phyloP scores from a whole-genome alignment of 2,329 filamentous ascomycete genomes.

The Botrytis sinoallii region DNA sequence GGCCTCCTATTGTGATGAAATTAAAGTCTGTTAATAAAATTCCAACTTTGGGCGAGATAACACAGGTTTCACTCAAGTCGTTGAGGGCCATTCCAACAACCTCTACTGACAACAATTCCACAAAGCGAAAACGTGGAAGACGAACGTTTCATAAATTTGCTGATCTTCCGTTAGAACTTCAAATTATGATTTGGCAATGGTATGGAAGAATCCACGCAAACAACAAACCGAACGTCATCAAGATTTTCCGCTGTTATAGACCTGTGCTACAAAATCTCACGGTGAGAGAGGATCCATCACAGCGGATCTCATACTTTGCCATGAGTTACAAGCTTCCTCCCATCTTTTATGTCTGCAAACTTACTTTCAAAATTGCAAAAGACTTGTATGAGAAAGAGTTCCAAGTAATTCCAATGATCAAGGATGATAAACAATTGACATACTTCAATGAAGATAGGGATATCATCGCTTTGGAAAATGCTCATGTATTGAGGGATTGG shows the following conservation, averaged over 20 bases:
- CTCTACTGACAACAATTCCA: neutral
- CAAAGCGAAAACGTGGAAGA: neutral
- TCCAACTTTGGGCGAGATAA: neutral
- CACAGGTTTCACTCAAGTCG: neutral
- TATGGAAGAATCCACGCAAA: neutral
- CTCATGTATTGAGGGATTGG: neutral
- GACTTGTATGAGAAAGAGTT: neutral
- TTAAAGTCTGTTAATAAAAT: too few species aligned
- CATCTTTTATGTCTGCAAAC: neutral
- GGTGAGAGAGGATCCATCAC: too few species aligned
- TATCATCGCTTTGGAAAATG: neutral
- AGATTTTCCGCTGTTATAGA: neutral
- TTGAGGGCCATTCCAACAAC: neutral
- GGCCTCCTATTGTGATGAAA: too few species aligned
- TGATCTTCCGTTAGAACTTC: neutral
- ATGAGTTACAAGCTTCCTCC: neutral
- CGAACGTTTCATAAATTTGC: neutral
- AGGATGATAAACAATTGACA: neutral
- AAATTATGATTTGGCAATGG: neutral
- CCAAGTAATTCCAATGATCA: neutral
- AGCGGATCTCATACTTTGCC: neutral
- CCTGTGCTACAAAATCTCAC: neutral
- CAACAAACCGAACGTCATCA: neutral
- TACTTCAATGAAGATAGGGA: slow-evolving; percentile 4
- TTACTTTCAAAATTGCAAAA: neutral